A percentile compares a stretch with the other conserved stretches of the same genome.
These are phyloP conservation scores for Avena sativa DNA, from an alignment of 176 grass and related monocot species.

Conservation along the genomic window DNA sequence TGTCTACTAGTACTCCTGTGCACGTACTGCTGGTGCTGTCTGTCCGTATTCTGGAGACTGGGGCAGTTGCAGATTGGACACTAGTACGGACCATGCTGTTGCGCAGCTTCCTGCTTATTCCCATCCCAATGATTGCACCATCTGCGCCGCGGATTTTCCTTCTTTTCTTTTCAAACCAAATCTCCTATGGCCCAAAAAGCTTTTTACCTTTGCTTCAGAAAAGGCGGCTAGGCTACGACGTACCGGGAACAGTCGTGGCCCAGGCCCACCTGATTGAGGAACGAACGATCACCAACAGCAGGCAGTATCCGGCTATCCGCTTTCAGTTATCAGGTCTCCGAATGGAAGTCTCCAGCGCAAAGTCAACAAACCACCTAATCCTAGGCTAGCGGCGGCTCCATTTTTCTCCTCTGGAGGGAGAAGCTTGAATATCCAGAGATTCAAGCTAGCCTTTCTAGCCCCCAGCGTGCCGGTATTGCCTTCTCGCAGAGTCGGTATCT, in stretches of 20 bases:
- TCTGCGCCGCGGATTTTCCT: not conserved
- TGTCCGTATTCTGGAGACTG: not conserved
- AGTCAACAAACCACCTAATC: conserved; percentile 21
- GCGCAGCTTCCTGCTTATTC: not conserved
- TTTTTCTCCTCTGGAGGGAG: too few relatives aligned
- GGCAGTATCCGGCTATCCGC: not conserved
- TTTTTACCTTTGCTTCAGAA: not conserved
- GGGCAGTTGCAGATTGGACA: too few relatives aligned
- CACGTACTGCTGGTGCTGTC: not conserved
- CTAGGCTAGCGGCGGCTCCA: too few relatives aligned
- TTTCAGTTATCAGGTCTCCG: conserved; percentile 24
- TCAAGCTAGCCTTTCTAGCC: too few relatives aligned
- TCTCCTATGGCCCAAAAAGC: not conserved
- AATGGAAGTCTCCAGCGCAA: conserved; percentile 18
- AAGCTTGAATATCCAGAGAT: too few relatives aligned
- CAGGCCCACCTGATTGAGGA: conserved; percentile 10
- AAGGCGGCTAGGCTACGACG: not conserved
- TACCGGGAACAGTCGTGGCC: not conserved
- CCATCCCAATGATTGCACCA: not conserved
- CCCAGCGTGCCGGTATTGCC: too few relatives aligned
- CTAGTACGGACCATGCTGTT: too few relatives aligned
- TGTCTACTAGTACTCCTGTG: not conserved
- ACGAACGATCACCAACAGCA: not conserved
- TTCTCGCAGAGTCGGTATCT: too few relatives aligned
- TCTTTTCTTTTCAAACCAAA: not conserved